These are phyloP conservation scores for Colletotrichum zoysiae DNA, from an alignment of 2,329 filamentous ascomycete genomes.

Conservation along the genomic window DNA sequence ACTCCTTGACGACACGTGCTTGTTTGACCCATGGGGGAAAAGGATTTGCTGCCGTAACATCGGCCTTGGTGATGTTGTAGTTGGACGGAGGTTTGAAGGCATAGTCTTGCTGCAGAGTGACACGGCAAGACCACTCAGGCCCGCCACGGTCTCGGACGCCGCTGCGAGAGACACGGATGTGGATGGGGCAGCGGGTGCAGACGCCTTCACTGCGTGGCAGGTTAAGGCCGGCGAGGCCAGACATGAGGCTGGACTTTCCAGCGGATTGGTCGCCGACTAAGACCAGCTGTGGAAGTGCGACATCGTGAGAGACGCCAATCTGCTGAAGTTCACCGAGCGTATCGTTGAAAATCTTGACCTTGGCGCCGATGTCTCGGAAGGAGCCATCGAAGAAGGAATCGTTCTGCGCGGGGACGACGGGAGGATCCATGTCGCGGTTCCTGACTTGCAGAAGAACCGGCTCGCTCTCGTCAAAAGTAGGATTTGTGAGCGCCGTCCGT, in stretches of 20 bases:
- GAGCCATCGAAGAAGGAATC: conserved; percentile 57
- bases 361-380: conserved; percentile 68
- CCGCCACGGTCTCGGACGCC: conserved; percentile 45
- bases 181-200: conserved; percentile 85
- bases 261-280: conserved; percentile 88
- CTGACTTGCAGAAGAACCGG: conserved; percentile 56
- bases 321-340: conserved; percentile 76
- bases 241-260: conserved; percentile 80
- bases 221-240: conserved; percentile 76
- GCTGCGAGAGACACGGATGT: conserved; percentile 76
- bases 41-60: conserved; percentile 63
- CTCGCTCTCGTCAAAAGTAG: conserved; percentile 48
- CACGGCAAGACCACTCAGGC: conserved; percentile 73
- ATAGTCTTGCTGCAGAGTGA: conserved; percentile 77
- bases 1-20: conserved; percentile 64
- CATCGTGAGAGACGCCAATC: conserved; percentile 78
- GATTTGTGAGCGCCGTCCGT: conserved; percentile 32
- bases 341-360: conserved; percentile 74
- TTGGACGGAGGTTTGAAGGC: conserved; percentile 60
- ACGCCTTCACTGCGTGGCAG: conserved; percentile 78
- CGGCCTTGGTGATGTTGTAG: conserved; percentile 56
- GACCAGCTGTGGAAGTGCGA: conserved; percentile 82
- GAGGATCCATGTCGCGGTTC: conserved; percentile 44
- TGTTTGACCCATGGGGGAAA: conserved; percentile 76
- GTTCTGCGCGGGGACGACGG: conserved; percentile 46